Evolutionary conservation across 2,329 filamentous ascomycete species (phyloP).

Genomic region (Chaetomiaceae sp.): DNA sequence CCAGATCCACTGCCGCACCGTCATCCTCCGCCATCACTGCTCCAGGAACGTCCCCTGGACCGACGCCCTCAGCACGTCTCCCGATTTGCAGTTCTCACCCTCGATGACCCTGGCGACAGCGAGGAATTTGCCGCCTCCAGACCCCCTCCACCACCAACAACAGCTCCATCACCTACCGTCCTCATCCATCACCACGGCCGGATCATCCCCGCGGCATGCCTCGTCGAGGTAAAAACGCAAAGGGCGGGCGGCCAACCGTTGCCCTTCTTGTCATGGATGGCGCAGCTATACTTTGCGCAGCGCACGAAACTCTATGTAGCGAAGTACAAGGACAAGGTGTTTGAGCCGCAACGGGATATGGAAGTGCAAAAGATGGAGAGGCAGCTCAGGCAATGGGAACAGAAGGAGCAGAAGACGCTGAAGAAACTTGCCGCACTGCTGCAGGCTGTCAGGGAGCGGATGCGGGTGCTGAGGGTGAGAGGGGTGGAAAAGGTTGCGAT

Average conservation of each 20-base stretch:
- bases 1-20: too few species aligned
- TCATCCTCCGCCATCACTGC: background rate
- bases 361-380: background rate
- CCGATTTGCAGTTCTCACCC: slow-evolving; percentile 9
- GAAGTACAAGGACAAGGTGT: slow-evolving; percentile 13
- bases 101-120: slow-evolving; percentile 19
- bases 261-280: too few species aligned
- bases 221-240: slow-evolving; percentile 23
- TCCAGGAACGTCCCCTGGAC: background rate
- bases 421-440: too few species aligned
- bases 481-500: slow-evolving; percentile 2
- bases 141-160: too few species aligned
- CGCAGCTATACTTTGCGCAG: slow-evolving; percentile 23
- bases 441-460: background rate
- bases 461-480: background rate
- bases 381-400: slow-evolving; percentile 1
- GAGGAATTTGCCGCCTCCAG: background rate
- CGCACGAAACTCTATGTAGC: slow-evolving; percentile 14
- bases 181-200: slow-evolving; percentile 11
- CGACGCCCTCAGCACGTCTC: background rate
- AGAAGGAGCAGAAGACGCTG: too few species aligned
- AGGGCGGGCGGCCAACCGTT: too few species aligned
- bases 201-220: slow-evolving; percentile 10
- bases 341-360: background rate
- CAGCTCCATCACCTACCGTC: background rate